Evolutionary conservation across 2,329 filamentous ascomycete genomes (phyloP).

Genomic region (Aureobasidium lini): DNA sequence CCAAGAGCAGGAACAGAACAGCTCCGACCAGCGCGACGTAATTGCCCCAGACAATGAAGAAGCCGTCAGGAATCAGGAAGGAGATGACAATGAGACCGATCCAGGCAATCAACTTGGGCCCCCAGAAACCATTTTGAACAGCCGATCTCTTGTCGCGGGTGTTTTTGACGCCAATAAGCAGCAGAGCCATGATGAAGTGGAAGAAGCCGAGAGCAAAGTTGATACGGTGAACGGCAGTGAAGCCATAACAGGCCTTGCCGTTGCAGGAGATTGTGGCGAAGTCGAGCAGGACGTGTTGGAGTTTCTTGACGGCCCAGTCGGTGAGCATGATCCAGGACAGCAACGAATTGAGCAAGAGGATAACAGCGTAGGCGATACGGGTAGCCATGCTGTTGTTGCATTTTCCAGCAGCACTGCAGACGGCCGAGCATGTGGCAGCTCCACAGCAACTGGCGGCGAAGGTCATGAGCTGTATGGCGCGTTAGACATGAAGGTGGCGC

Average conservation of each 20-base stretch:
- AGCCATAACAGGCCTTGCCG: constrained; percentile 86
- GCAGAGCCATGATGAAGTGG: constrained; percentile 75
- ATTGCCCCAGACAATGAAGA: constrained; percentile 94
- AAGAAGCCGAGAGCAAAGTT: constrained; percentile 96
- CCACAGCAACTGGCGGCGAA: constrained; percentile 88
- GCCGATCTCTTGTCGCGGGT: constrained; percentile 81
- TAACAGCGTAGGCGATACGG: constrained; percentile 75
- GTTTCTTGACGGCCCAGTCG: constrained; percentile 93
- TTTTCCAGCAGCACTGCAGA: constrained; percentile 92
- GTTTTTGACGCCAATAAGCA: constrained; percentile 78
- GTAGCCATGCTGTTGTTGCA: constrained; percentile 97
- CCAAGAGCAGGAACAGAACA: constrained; percentile 88
- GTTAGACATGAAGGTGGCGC: constrained; percentile 37
- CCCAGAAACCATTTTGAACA: constrained; percentile 98
- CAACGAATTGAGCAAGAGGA: constrained; percentile 94
- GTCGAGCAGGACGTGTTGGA: constrained; percentile 84
- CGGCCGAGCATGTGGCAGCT: constrained; percentile 89
- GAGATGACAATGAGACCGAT: constrained; percentile 77
- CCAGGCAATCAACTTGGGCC: constrained; percentile 90
- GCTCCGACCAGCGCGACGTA: constrained; percentile 83
- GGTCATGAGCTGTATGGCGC: constrained; percentile 47
- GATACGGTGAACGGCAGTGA: constrained; percentile 93
- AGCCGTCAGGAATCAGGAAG: constrained; percentile 89
- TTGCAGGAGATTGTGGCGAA: constrained; percentile 94
- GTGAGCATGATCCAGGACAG: constrained; percentile 99